These are phyloP conservation scores for Royoungia palumana DNA, from an alignment of 768 basidiomycete species.

Conservation along the genomic window DNA sequence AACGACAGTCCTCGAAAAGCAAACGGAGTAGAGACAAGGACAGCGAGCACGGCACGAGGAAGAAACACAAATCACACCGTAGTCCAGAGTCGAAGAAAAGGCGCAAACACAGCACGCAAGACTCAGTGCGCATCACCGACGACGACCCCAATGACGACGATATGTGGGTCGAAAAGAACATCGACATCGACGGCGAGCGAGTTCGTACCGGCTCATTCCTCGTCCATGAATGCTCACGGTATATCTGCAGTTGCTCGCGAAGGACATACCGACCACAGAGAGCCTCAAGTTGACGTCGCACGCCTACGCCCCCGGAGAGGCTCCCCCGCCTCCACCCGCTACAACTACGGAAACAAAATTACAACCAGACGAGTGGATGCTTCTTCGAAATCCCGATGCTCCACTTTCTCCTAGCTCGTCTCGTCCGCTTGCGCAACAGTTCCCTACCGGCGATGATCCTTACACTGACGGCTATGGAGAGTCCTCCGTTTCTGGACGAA, in stretches of 20 bases:
- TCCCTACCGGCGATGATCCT: conserved; percentile 41
- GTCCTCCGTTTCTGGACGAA: conserved; percentile 41
- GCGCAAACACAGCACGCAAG: conserved; percentile 30
- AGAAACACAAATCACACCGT: conserved; percentile 48
- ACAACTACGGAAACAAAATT: conserved; percentile 46
- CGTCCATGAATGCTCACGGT: conserved; percentile 5
- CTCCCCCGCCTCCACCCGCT: conserved; percentile 47
- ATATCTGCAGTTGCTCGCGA: conserved; percentile 50
- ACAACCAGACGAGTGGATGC: conserved; percentile 89
- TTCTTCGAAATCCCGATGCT: conserved; percentile 36
- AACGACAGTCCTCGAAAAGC: conserved; percentile 20
- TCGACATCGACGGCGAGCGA: conserved; percentile 71
- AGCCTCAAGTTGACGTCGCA: conserved; percentile 67
- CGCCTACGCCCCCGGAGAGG: conserved; percentile 43
- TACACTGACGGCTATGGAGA: conserved; percentile 69
- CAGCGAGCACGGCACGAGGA: conserved; percentile 48
- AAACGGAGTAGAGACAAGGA: conserved; percentile 35
- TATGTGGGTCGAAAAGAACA: conserved; percentile 88
- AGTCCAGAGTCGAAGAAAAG: conserved; percentile 34
- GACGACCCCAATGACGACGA: conserved; percentile 73
- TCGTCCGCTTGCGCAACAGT: conserved; percentile 28
- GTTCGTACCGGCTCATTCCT: conserved; percentile 40
- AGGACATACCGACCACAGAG: conserved; percentile 74
- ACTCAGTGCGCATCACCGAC: conserved; percentile 49
- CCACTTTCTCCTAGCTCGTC: conserved; percentile 32